A percentile compares a stretch with the other conserved stretches of the same genome.
Conservation (phyloP, 2,329 filamentous ascomycete genomes). For the Stenocarpella maydis region DNA sequence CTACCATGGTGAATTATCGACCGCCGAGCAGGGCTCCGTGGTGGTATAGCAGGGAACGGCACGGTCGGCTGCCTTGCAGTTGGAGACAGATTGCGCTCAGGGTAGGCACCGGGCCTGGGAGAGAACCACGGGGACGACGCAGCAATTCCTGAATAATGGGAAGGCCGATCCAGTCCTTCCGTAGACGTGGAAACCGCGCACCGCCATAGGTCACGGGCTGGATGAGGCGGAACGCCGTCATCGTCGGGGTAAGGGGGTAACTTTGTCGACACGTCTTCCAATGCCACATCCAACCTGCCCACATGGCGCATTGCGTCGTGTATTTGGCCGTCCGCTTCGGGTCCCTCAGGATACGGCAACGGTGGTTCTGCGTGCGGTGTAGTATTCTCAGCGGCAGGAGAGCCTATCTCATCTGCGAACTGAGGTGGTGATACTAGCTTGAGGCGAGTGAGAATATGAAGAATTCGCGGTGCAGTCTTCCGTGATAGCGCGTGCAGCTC, state of each 20-base stretch:
- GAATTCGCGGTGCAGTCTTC: constrained; percentile 56
- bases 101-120: not conserved
- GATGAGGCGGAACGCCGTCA: not conserved
- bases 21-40: constrained; percentile 10
- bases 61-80: not conserved
- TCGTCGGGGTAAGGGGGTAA: not conserved
- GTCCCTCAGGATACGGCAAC: constrained; percentile 11
- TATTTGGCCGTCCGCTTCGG: not conserved
- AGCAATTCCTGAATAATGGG: not conserved
- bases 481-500: constrained; percentile 58
- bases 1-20: not conserved
- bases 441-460: constrained; percentile 62
- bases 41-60: not conserved
- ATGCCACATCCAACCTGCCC: not conserved
- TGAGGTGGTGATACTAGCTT: constrained; percentile 52
- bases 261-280: not conserved
- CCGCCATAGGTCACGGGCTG: not conserved
- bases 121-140: not conserved
- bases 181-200: not conserved
- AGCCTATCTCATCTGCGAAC: constrained; percentile 27
- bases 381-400: not conserved
- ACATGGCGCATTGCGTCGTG: constrained; percentile 18
- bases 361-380: not conserved
- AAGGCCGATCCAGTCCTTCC: not conserved
- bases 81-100: not conserved